Percentiles rank a stretch among this genome's conserved stretches.
Evolutionary conservation across 495 filamentous ascomycete species (phyloP).

Genomic region (Parachaetomium inaequale): DNA sequence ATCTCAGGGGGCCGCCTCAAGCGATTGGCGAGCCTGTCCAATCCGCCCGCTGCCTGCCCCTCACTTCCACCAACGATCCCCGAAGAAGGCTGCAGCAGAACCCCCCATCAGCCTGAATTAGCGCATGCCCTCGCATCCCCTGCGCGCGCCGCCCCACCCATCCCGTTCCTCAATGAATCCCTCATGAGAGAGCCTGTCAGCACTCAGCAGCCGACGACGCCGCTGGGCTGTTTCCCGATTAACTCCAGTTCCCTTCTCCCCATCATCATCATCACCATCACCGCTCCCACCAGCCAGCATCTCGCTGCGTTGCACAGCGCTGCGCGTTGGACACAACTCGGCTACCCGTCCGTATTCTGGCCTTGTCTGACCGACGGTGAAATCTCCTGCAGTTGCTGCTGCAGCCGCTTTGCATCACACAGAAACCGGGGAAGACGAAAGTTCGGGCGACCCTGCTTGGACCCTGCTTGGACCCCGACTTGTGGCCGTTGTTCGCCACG

Average conservation of each 20-base stretch:
- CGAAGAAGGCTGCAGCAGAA: background rate
- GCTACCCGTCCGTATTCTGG: constrained; percentile 21
- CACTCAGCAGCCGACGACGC: background rate
- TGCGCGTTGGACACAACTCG: constrained; percentile 14
- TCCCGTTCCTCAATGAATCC: constrained; percentile 3
- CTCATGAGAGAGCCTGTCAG: constrained; percentile 4
- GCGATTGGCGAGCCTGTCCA: constrained; percentile 32
- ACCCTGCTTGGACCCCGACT: background rate
- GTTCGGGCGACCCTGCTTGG: background rate
- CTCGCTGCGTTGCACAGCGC: constrained; percentile 17
- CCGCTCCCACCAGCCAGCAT: constrained; percentile 4
- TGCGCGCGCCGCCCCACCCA: constrained; percentile 9
- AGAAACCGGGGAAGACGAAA: background rate
- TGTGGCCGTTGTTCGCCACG: background rate
- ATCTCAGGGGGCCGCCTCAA: constrained; percentile 22
- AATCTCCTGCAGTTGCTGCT: constrained; percentile 6
- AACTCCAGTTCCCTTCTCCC: background rate
- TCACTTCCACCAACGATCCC: background rate
- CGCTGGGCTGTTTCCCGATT: background rate
- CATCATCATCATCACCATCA: background rate
- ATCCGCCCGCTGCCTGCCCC: constrained; percentile 20
- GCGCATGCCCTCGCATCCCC: constrained; percentile 17
- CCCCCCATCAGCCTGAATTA: constrained; percentile 31
- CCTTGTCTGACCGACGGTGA: constrained; percentile 15
- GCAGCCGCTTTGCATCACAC: constrained; percentile 13